Percentiles rank a stretch among this genome's conserved stretches.
phyloP scores from a whole-genome alignment of 148 eudicot genomes.

The Rhododendron ferrugineum region DNA sequence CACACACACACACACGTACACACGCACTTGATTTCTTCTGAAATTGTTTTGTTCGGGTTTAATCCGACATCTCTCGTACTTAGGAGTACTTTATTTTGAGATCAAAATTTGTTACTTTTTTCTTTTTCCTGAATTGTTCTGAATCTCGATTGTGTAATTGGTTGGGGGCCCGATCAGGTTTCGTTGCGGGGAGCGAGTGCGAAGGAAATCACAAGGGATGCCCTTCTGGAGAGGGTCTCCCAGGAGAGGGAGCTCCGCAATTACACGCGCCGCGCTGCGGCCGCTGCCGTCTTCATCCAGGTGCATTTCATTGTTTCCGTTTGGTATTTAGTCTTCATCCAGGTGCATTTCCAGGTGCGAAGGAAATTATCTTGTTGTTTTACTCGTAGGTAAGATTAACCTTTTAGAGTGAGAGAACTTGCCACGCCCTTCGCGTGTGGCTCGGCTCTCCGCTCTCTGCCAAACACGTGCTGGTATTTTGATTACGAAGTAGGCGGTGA shows the following conservation, averaged over 20 bases:
- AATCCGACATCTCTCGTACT: not conserved
- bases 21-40: not conserved
- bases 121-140: not conserved
- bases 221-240: slow-evolving; percentile 65
- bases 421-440: not conserved
- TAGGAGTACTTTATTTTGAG: not conserved
- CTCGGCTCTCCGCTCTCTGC: not conserved
- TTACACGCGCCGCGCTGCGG: slow-evolving; percentile 59
- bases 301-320: slow-evolving; percentile 16
- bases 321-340: too few relatives aligned
- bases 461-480: not conserved
- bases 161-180: slow-evolving; percentile 39
- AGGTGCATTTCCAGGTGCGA: too few relatives aligned
- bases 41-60: not conserved
- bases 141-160: not conserved
- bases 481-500: not conserved
- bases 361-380: not conserved
- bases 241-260: slow-evolving; percentile 78
- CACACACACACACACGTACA: not conserved
- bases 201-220: slow-evolving; percentile 75
- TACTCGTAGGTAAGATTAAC: not conserved
- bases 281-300: slow-evolving; percentile 73
- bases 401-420: not conserved
- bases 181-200: slow-evolving; percentile 85
- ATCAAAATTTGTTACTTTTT: not conserved